Conservation (phyloP, 2,329 filamentous ascomycete species). For the Ceratocystis cacaofunesta region DNA sequence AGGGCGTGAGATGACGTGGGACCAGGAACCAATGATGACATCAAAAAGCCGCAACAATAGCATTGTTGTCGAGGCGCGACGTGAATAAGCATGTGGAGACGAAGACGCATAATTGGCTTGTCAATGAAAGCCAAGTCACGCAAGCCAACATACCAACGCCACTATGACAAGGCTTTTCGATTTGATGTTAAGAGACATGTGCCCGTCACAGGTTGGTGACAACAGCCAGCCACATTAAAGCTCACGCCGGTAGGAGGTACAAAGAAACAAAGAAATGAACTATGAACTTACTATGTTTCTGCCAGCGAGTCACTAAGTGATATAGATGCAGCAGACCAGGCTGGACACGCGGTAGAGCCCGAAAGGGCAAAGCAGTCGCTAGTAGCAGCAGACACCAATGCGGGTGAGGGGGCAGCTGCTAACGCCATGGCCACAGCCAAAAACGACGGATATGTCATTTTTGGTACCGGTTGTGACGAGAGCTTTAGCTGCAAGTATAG, state of each 20-base stretch:
- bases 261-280: neutral
- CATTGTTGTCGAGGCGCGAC: neutral
- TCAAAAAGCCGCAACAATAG: neutral
- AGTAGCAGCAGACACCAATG: conserved; percentile 10
- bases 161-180: too few relatives aligned
- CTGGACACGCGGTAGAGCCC: conserved; percentile 13
- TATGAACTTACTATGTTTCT: conserved; percentile 14
- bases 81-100: too few relatives aligned
- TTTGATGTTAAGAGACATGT: neutral
- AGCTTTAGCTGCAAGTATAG: too few relatives aligned
- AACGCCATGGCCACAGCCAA: conserved; percentile 10
- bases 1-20: too few relatives aligned
- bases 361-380: conserved; percentile 14
- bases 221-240: neutral
- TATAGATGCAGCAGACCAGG: conserved; percentile 15
- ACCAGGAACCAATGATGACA: too few relatives aligned
- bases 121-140: too few relatives aligned
- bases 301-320: conserved; percentile 11
- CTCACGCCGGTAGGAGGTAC: too few relatives aligned
- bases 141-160: too few relatives aligned
- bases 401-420: conserved; percentile 10
- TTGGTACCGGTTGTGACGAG: neutral
- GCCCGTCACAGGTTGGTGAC: neutral
- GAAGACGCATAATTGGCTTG: too few relatives aligned
- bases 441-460: conserved; percentile 12